Evolutionary conservation across 805 yeast species (phyloP), one percentile per base, ranked within the genome.

Genomic region (Hanseniaspora nectarophila): DNA sequence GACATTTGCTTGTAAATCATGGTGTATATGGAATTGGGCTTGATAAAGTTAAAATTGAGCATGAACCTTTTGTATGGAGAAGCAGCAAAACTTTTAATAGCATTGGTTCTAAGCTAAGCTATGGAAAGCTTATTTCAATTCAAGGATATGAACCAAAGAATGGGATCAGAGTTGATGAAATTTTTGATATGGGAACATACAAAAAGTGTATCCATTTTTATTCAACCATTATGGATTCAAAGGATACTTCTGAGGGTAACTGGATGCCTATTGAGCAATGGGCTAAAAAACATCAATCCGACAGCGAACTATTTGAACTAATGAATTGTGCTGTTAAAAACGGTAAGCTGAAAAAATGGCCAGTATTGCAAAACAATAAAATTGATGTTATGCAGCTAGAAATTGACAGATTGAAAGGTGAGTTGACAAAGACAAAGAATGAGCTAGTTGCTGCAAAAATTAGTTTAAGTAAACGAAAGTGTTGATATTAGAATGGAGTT

Each of bases 31-130:
- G 21, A 3, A 24, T 40, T 12, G 10, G 32, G 4, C 4, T n/a
- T 29, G 37, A 29, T 8, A 20, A 23, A 16, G 51, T 38, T n/a
- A 4, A 20, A 3, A 21, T 46, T 10, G 24, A 38, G 15, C n/a
- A 24, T 16, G 21, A 28, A 15, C 44, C 44, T 3, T 46, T 38
- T 38, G 23, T 7, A 8, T 46, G 51, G 51, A 46, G 51, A 39
- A 16, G 24, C n/a, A 18, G 31, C 8, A 23, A 21, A 5, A 26
- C 31, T 20, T 46, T 38, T 15, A 23, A 29, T 4, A 13, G 10
- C 12, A 29, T 20, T 34, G 24, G 16, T 18, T 10, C 5, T n/a
- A 16, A 34, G 7, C 20, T 34, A 34, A 34, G 21, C 5, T 34
- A n/a, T 13, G 38, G 38, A 16, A 34, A 34, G 20, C 16, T 34